Evolutionary conservation across 306 rosid genomes (phyloP).

Genomic region (Amphicarpaea edgeworthii): DNA sequence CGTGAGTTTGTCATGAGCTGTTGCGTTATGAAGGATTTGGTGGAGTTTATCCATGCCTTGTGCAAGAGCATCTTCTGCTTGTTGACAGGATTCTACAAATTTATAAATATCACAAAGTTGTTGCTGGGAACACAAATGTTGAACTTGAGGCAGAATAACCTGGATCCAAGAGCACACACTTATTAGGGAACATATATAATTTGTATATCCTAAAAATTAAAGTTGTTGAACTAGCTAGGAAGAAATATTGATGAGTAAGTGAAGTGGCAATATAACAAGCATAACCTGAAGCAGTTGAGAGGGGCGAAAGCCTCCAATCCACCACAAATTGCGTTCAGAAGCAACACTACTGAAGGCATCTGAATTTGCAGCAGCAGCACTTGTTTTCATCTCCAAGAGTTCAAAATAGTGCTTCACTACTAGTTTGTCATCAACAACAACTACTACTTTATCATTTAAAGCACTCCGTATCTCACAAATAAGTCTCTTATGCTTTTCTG

Average conservation of each 20-base stretch:
- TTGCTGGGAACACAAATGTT: background rate
- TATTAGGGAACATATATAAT: background rate
- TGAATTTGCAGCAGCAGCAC: background rate
- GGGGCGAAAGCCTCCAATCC: constrained; percentile 9
- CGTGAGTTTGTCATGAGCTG: background rate
- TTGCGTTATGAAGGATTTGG: background rate
- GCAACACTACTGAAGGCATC: background rate
- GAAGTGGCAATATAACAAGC: too few relatives aligned
- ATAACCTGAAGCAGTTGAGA: background rate
- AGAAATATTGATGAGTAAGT: too few relatives aligned
- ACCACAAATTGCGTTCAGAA: background rate
- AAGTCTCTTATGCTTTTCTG: background rate
- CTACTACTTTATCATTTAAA: background rate
- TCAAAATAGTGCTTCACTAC: background rate
- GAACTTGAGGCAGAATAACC: constrained; percentile 2
- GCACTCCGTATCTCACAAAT: background rate
- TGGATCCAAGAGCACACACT: background rate
- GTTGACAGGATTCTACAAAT: background rate
- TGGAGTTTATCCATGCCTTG: constrained; percentile 8
- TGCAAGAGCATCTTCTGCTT: constrained; percentile 12
- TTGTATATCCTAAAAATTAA: too few relatives aligned
- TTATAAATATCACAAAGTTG: background rate
- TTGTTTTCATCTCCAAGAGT: background rate
- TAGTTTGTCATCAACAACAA: constrained; percentile 7
- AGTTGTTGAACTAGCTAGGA: too few relatives aligned